Conservation (phyloP, 2,329 filamentous ascomycete species). For the Xylaria sp. region DNA sequence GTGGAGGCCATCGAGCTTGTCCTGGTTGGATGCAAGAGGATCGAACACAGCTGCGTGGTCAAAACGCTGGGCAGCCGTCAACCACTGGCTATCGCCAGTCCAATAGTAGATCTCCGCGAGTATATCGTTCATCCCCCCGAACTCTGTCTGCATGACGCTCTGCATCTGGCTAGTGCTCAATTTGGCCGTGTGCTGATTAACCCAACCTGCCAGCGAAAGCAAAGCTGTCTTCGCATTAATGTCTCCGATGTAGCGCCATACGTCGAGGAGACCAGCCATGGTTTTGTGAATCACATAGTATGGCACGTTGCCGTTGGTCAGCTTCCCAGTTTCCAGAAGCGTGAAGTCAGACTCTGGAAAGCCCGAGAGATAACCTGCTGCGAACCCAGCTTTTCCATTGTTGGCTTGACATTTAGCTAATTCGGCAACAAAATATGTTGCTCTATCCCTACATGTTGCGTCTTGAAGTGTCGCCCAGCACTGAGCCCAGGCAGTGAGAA, state of each 20-base stretch:
- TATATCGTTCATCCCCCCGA: conserved; percentile 65
- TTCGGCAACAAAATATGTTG: conserved; percentile 58
- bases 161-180: conserved; percentile 61
- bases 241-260: conserved; percentile 59
- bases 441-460: conserved; percentile 57
- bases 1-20: conserved; percentile 60
- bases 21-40: conserved; percentile 58
- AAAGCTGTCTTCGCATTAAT: conserved; percentile 57
- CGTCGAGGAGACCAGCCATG: conserved; percentile 62
- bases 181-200: conserved; percentile 58
- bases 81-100: conserved; percentile 59
- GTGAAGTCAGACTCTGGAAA: conserved; percentile 64
- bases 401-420: conserved; percentile 63
- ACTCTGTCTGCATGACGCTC: conserved; percentile 59
- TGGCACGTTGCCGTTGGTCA: conserved; percentile 62
- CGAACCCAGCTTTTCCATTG: conserved; percentile 58
- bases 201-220: conserved; percentile 59
- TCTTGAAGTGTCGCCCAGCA: conserved; percentile 59
- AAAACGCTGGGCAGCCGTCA: conserved; percentile 60
- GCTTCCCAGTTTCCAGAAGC: conserved; percentile 56
- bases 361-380: conserved; percentile 60
- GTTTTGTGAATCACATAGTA: conserved; percentile 68
- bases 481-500: conserved; percentile 61
- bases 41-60: conserved; percentile 61
- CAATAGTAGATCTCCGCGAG: conserved; percentile 60